phyloP scores from a whole-genome alignment of 2,329 filamentous ascomycete species.

The Albifimbria verrucaria region DNA sequence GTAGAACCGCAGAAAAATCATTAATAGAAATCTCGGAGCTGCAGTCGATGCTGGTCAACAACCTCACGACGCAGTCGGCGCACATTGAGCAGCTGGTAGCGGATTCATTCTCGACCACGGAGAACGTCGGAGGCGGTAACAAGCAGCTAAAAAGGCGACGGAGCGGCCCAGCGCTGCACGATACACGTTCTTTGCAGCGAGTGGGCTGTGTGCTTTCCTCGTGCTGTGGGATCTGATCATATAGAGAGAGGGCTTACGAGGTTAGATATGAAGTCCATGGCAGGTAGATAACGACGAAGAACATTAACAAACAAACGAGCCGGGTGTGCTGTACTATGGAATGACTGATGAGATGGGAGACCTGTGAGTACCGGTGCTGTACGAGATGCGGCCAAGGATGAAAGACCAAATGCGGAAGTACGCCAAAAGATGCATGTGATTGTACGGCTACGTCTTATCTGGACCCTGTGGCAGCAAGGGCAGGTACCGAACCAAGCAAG shows the following conservation, averaged over 20 bases:
- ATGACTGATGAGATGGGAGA: not conserved
- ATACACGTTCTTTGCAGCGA: conserved; percentile 77
- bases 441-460: too few relatives aligned
- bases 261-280: not conserved
- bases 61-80: conserved; percentile 80
- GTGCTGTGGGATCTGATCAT: conserved; percentile 75
- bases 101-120: conserved; percentile 76
- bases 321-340: not conserved
- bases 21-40: conserved; percentile 89
- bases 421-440: too few relatives aligned
- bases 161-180: conserved; percentile 69
- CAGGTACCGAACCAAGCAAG: too few relatives aligned
- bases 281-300: not conserved
- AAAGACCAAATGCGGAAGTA: too few relatives aligned
- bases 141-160: conserved; percentile 79
- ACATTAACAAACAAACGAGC: conserved; percentile 4
- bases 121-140: conserved; percentile 88
- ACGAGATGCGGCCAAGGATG: too few relatives aligned
- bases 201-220: conserved; percentile 69
- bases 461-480: too few relatives aligned
- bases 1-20: conserved; percentile 82
- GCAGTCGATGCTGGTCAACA: conserved; percentile 82
- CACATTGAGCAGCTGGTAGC: conserved; percentile 85
- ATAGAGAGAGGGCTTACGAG: conserved; percentile 19
- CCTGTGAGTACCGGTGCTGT: too few relatives aligned